A percentile compares a stretch with the other conserved stretches of the same genome.
Conservation (phyloP, 2,329 filamentous ascomycete genomes). For the Aspergillus udagawae region DNA sequence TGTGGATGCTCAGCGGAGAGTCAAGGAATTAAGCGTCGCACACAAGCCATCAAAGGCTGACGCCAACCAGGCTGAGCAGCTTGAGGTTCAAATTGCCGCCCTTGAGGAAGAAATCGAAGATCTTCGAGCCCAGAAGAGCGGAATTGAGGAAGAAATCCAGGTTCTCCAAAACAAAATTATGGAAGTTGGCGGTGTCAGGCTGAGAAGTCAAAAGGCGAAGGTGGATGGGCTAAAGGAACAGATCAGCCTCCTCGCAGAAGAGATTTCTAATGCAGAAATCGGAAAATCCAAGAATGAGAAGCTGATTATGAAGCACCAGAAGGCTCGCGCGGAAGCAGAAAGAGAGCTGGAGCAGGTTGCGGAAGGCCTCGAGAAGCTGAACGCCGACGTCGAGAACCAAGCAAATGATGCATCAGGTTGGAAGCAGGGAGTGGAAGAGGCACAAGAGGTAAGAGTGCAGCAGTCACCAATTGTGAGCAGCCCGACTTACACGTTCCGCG, state of each 20-base stretch:
- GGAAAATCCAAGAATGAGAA: constrained; percentile 92
- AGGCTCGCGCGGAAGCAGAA: constrained; percentile 71
- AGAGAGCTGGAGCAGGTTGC: constrained; percentile 71
- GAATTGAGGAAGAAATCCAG: constrained; percentile 90
- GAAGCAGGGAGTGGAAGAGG: constrained; percentile 71
- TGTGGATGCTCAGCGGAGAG: constrained; percentile 74
- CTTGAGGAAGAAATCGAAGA: constrained; percentile 75
- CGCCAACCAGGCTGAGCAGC: constrained; percentile 64
- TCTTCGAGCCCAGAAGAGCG: constrained; percentile 79
- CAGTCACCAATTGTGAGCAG: neutral
- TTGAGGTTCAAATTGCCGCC: constrained; percentile 74
- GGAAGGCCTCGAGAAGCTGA: constrained; percentile 71
- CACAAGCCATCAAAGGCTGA: constrained; percentile 78
- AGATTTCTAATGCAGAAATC: constrained; percentile 81
- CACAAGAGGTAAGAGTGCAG: constrained; percentile 55
- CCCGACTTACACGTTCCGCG: neutral
- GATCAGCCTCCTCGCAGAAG: constrained; percentile 74
- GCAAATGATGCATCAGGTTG: constrained; percentile 70
- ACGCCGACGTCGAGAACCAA: constrained; percentile 74
- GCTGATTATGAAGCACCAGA: constrained; percentile 79
- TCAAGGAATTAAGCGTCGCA: constrained; percentile 78
- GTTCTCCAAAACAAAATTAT: constrained; percentile 93
- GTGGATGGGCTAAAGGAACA: constrained; percentile 86
- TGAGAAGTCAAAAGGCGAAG: constrained; percentile 83
- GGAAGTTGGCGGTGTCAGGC: constrained; percentile 91